Conservation (phyloP, 768 basidiomycete genomes). For the Leccinum rimulosum region DNA sequence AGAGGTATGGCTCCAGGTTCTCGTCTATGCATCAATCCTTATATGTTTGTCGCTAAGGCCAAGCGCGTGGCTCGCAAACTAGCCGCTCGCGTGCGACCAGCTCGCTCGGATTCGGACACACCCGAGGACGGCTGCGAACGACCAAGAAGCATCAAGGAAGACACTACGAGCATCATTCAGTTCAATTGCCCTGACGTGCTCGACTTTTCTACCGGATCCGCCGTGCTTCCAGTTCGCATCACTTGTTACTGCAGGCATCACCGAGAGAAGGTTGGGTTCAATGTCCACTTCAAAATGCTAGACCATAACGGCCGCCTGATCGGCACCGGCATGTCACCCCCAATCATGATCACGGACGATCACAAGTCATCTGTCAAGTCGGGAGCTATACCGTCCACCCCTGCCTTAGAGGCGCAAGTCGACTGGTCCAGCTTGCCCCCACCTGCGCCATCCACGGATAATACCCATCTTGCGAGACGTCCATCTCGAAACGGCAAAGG, state of each 20-base stretch:
- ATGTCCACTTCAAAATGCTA: conserved; percentile 82
- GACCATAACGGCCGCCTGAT: conserved; percentile 78
- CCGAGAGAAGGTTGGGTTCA: conserved; percentile 94
- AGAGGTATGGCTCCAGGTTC: conserved; percentile 51
- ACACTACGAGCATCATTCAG: conserved; percentile 83
- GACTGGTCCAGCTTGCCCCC: conserved; percentile 48
- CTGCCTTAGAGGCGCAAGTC: conserved; percentile 38
- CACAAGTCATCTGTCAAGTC: conserved; percentile 74
- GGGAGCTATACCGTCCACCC: conserved; percentile 28
- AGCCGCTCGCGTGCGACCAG: conserved; percentile 77
- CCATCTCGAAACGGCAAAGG: conserved; percentile 45
- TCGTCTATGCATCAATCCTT: conserved; percentile 3
- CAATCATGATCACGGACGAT: conserved; percentile 99
- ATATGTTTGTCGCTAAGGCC: conserved; percentile 46
- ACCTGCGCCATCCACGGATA: conserved; percentile 26
- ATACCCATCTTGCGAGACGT: conserved; percentile 46
- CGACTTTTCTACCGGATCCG: conserved; percentile 85
- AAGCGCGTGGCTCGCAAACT: conserved; percentile 90
- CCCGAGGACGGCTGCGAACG: conserved; percentile 54
- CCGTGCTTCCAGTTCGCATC: conserved; percentile 88
- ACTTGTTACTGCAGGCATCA: conserved; percentile 99
- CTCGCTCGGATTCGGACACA: conserved; percentile 72
- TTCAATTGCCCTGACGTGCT: conserved; percentile 93
- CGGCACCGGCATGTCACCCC: conserved; percentile 76
- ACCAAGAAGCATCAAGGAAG: conserved; percentile 47